These are phyloP conservation scores for Gynandropsis gynandra DNA, from an alignment of 345 rosid species.

Conservation along the genomic window DNA sequence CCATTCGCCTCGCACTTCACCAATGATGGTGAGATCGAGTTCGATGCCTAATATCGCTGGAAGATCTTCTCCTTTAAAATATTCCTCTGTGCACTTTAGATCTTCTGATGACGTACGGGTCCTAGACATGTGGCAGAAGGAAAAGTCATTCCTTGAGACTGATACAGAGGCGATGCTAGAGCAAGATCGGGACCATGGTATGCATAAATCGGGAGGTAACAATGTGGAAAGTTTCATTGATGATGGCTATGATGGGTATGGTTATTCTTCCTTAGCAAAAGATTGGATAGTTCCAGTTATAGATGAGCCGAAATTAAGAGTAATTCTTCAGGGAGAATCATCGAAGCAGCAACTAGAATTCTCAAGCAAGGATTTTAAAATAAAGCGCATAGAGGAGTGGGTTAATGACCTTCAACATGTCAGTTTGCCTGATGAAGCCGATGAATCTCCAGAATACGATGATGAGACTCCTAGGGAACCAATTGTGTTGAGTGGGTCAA, in stretches of 20 bases:
- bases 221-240: conserved; percentile 34
- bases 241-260: conserved; percentile 43
- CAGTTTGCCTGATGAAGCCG: conserved; percentile 43
- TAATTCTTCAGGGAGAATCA: conserved; percentile 39
- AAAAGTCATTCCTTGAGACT: conserved; percentile 30
- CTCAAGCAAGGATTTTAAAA: conserved; percentile 54
- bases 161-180: conserved; percentile 25
- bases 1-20: conserved; percentile 34
- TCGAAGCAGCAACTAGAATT: conserved; percentile 35
- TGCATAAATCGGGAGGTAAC: conserved; percentile 26
- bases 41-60: conserved; percentile 50
- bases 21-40: conserved; percentile 38
- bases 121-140: conserved; percentile 32
- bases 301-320: conserved; percentile 38
- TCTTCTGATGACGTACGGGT: conserved; percentile 53
- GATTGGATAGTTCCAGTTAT: conserved; percentile 65
- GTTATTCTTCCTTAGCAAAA: conserved; percentile 48
- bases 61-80: conserved; percentile 29
- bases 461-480: conserved; percentile 34
- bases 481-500: conserved; percentile 23
- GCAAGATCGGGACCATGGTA: conserved; percentile 28
- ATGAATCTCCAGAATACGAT: conserved; percentile 30
- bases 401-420: conserved; percentile 69
- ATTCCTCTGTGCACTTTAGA: conserved; percentile 37
- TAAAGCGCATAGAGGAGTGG: conserved; percentile 83